Base-by-base conservation (phyloP, 176 grass and related monocot species). In the Oryza australiensis region DNA sequence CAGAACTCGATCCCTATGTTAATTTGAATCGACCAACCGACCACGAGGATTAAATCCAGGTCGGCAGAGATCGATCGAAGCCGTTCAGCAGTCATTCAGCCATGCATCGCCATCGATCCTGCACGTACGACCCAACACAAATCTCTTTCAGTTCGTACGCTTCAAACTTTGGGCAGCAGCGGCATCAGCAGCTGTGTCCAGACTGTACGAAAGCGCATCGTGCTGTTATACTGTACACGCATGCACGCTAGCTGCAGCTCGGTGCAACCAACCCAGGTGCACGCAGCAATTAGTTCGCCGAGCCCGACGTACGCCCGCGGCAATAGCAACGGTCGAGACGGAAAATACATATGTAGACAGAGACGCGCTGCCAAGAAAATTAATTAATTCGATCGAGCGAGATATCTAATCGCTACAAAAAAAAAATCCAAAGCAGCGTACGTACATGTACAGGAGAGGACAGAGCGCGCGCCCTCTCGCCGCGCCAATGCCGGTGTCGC, bases 391-490 rank as follows among this genome's bases (percentile, higher is more conserved):
- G 3, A 37, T 8, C 22, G 53, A 77, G 20, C 41, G 82, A 77
- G 77, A 72, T 62, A 66, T 77, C 72, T 82, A 85, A 75, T 53
- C 65, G 66, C 87, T 89, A 89, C 81, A 72, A 85, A 89, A 89
- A 89, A 86, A 77, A 55, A 55, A 55, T n/a, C 51, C 51, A 78
- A 78, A 72, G 59, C 82, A 78, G 71, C 83, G n/a, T 74, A 7
- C 72, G 63, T 28, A 71, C 32, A 3, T 82, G 62, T 27, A 71
- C 32, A 38, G 51, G 14, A 60, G 14, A 18, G 46, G 46, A 15
- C 12, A 14, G 46, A 28, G 24, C 1, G 24, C 1, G 24, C 27
- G 30, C 60, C 15, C 24, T 8, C 38, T 37, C 49, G 18, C 18
- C 18, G 18, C 49, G 49, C 14, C 48, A 51, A 23, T 59, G 53